Evolutionary conservation across 1,284 basidiomycete genomes (phyloP), one percentile per base, ranked within the genome.

Genomic region (Calocybe gambosa): DNA sequence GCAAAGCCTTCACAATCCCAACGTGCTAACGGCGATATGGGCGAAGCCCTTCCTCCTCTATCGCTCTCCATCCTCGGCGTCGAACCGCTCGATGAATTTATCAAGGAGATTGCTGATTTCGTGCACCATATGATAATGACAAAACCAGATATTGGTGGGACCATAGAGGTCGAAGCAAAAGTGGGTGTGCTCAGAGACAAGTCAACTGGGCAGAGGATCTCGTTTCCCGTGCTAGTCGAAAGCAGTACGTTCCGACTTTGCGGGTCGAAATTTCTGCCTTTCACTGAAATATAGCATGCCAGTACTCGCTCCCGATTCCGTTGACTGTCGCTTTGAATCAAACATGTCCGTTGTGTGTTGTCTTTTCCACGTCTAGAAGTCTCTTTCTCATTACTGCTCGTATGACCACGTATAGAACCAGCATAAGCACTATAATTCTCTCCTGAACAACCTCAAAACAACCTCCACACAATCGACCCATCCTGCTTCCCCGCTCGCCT

Each of bases 1-100:
- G 39, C 25, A 29, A 39, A 18, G 28, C 48, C 43, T 16, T 45
- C 42, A 47, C 23, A 47, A 34, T 39, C 46, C 19, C 28, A 29
- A 16, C 13, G 13, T 34, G 13, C 31, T 16, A 52, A 56, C 45
- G 54, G 53, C 21, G 44, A 51, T 47, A 58, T 55, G 54, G 49
- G 50, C 28, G 47, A 43, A 20, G 42, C 59, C 13, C 53, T 81
- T n/a, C 82, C 82, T 3, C 82, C 84, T 2, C 74, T 95, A 23
- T 89, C 90, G 18, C 78, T 92, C 16, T 92, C 89, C 16, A 91
- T 97, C 56, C 85, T 98, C 37, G 91, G 90, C 47, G 83, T 94
- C 41, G 90, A 94, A 58, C 93, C 95, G 2, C 70, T 93, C 33
- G 94, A 98, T 66, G 94, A 97, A 62, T 94, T 98, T 62, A 92